Conservation (phyloP, 1,284 basidiomycete species). For the Cryptococcus sp. region DNA sequence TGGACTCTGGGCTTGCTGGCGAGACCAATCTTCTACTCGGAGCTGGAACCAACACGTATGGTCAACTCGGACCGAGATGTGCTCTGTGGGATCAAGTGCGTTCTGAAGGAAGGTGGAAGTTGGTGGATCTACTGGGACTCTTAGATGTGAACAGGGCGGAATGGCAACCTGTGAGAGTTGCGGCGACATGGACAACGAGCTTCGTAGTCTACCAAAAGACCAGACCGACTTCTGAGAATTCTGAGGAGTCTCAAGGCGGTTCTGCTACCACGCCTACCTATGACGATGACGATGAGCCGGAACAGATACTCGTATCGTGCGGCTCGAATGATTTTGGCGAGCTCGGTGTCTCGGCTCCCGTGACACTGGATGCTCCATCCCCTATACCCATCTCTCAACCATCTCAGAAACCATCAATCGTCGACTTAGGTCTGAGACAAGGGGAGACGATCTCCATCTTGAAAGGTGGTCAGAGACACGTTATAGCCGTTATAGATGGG, state of each 20-base stretch:
- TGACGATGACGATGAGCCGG: slow-evolving; percentile 4
- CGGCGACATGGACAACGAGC: slow-evolving; percentile 78
- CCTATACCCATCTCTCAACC: slow-evolving; percentile 17
- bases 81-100: slow-evolving; percentile 30
- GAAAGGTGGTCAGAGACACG: slow-evolving; percentile 71
- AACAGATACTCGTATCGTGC: slow-evolving; percentile 72
- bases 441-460: slow-evolving; percentile 52
- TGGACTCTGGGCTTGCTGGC: slow-evolving; percentile 2
- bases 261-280: too few relatives aligned
- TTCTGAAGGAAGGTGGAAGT: slow-evolving; percentile 31
- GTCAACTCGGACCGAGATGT: slow-evolving; percentile 43
- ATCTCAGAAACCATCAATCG: slow-evolving; percentile 21
- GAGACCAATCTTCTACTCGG: slow-evolving; percentile 32
- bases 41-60: slow-evolving; percentile 46
- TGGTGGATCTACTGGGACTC: slow-evolving; percentile 21
- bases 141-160: slow-evolving; percentile 28
- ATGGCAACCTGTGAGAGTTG: slow-evolving; percentile 54
- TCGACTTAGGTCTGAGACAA: slow-evolving; percentile 26
- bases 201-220: slow-evolving; percentile 59
- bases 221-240: too few relatives aligned
- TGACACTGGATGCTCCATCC: slow-evolving; percentile 21
- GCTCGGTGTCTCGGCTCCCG: slow-evolving; percentile 61
- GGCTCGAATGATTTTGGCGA: slow-evolving; percentile 82
- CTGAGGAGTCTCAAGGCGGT: too few relatives aligned
- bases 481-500: slow-evolving; percentile 57